Base-by-base conservation (phyloP, 2,329 filamentous ascomycete genomes). In the Sclerotinia borealis region DNA sequence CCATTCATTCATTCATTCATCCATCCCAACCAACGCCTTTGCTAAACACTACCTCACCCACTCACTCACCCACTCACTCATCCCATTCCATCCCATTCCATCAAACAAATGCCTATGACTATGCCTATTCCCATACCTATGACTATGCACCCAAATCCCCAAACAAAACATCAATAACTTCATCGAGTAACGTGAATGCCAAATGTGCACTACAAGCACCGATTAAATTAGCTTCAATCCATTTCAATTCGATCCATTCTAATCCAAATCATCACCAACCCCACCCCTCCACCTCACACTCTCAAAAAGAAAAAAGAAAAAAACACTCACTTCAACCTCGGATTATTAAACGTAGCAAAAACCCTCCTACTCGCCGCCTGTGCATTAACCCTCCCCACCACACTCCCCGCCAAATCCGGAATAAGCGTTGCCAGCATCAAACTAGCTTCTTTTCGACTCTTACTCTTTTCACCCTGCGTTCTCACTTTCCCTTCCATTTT, bases 341-440 rank as follows among this genome's bases (percentile, higher is more conserved):
- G 83, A 77, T 98, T 99, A 76, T 99, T 99, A 69, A 98, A 80
- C 51, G 91, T 92, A 11, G 92, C 93, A 79, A 96, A 91, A 54
- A 98, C 85, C 71, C 93, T 89, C 69, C 93, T 84, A 67, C 92
- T 93, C 27, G 95, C 95, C 63, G 89, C 89, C 75, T 96, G 90
- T 19, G 96, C 95, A 78, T 99, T 99, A 49, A 88, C 85, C 71
- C 92, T 85, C 5, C 95, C 95, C 19, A 99, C 96, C 8, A 99
- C 96, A 76, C 90, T 96, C 9, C 89, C 92, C 10, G 91, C 93
- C 63, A 99, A 75, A 75, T 99, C 95, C 2, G 95, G 95, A 25
- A 99, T 82, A 56, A 99, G 82, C 11, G 92, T 96, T 11, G 90
- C 91, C 55, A 99, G 81, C 81, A 98, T 91, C 29, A 96, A 78